phyloP scores from a whole-genome alignment of 108 stramenopile species.

The Skeletonema tropicum region DNA sequence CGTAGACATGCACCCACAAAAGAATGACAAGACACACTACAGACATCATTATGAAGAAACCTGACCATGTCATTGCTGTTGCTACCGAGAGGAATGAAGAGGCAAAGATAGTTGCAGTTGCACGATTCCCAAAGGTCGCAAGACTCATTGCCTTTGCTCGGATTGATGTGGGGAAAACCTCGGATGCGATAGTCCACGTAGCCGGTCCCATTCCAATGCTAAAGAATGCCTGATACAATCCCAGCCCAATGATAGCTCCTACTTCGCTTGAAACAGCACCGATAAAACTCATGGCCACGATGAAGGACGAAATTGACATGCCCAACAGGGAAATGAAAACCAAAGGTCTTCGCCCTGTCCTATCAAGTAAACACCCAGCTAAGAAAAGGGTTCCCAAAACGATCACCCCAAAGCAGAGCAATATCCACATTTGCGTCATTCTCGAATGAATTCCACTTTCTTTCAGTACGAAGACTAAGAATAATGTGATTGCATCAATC shows the following conservation, averaged over 20 bases:
- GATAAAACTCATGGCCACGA: slow-evolving; percentile 47
- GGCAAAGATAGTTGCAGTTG: slow-evolving; percentile 64
- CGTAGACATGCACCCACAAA: slow-evolving; percentile 63
- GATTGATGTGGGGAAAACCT: slow-evolving; percentile 82
- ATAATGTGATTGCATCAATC: slow-evolving; percentile 88
- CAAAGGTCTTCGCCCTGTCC: slow-evolving; percentile 68
- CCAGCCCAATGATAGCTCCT: slow-evolving; percentile 53
- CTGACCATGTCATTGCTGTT: slow-evolving; percentile 62
- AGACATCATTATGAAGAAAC: slow-evolving; percentile 75
- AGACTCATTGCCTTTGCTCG: slow-evolving; percentile 90
- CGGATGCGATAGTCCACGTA: slow-evolving; percentile 84
- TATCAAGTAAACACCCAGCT: slow-evolving; percentile 73
- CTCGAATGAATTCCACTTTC: slow-evolving; percentile 65
- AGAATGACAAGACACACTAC: slow-evolving; percentile 54
- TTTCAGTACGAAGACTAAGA: slow-evolving; percentile 70
- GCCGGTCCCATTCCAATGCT: slow-evolving; percentile 81
- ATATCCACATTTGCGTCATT: slow-evolving; percentile 51
- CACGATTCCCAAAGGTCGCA: slow-evolving; percentile 82
- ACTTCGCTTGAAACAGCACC: slow-evolving; percentile 2
- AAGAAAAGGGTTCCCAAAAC: slow-evolving; percentile 66
- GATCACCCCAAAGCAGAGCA: slow-evolving; percentile 68
- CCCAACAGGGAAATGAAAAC: slow-evolving; percentile 67
- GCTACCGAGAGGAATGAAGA: slow-evolving; percentile 72
- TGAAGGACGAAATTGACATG: slow-evolving; percentile 34
- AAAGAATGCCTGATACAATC: slow-evolving; percentile 83